A percentile compares a stretch with the other conserved stretches of the same genome.
Conservation (phyloP, 192 early-diverging fungal species). For the Linnemannia exigua region DNA sequence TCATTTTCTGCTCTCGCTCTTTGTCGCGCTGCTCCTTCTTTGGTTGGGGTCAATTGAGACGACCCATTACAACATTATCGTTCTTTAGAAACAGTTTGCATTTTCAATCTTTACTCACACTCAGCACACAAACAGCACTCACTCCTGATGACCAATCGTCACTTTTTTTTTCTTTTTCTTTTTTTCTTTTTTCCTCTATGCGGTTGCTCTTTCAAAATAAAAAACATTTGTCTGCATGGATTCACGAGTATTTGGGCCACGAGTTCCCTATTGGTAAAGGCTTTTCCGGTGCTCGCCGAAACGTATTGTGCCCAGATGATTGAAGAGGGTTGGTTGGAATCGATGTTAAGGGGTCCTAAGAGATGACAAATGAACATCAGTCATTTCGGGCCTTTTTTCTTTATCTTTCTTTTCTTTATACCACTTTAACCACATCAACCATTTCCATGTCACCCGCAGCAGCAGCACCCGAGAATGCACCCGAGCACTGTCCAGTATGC, state of each 20-base stretch:
- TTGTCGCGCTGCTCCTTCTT: not conserved
- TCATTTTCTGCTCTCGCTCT: conserved; percentile 10
- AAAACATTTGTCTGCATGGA: not conserved
- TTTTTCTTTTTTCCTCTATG: not conserved
- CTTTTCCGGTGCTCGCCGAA: not conserved
- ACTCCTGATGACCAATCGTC: not conserved
- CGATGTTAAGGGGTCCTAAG: not conserved
- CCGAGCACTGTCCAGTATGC: conserved; percentile 80
- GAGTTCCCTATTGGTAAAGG: not conserved
- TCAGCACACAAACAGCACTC: not conserved
- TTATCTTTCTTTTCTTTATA: not conserved
- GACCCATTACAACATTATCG: not conserved
- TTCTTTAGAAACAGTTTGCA: conserved; percentile 8
- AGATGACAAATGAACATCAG: conserved; percentile 20
- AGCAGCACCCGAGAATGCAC: conserved; percentile 67
- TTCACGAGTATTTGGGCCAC: too few relatives aligned
- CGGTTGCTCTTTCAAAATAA: not conserved
- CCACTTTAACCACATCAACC: too few relatives aligned
- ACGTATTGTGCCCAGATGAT: not conserved
- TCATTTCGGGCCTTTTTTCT: not conserved
- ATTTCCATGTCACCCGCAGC: conserved; percentile 16
- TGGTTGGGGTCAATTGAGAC: not conserved
- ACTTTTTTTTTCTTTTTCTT: conserved; percentile 24
- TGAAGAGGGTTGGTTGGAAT: not conserved
- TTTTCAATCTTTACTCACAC: not conserved